Base-by-base conservation (phyloP, 495 filamentous ascomycete species). In the Sporormia fimetaria region DNA sequence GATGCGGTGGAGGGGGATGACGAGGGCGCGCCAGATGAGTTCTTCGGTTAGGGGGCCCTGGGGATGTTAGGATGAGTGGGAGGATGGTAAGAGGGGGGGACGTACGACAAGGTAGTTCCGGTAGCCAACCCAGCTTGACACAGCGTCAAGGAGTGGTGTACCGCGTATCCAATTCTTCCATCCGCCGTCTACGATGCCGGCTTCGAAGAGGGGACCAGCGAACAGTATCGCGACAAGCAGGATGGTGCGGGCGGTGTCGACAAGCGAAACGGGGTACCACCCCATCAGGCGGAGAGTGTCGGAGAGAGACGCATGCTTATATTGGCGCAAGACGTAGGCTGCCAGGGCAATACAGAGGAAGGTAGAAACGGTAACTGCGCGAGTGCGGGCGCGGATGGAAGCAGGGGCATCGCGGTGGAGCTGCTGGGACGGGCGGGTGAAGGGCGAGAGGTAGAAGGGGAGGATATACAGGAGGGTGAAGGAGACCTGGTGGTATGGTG, bases 31-130 rank as follows among this genome's bases (percentile, higher is more conserved):
- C 65, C 93, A 98, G 57, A 96, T 80, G 36, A 93, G 54, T 61
- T 98, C 90, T 66, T 98, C 90, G 7, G 83, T 94, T 24, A 90
- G 59, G 0, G 90, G 90, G 31, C 84, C 88, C 82, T 87, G 56
- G 16, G 9, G 16, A n/a, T 14, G 16, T 12, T 50, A 8, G 51
- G 34, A 6, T 18, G 11, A 10, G 6, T 15, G 8, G n/a, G 16
- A 16, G 15, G 10, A 10, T 21, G 3, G 7, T 4, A 9, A 26
- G n/a, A 37, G 37, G 52, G n/a, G 24, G 20, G 28, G 20, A 56
- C 70, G 23, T 58, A 80, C 75, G 20, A 72, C 74, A 33, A 84
- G 61, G 32, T 71, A 59, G 45, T 80, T 80, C 38, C 76, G 62
- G 60, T 63, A 77, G 14, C 59, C 60, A n/a, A 64, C 69, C 72